Conservation (phyloP, 106 monocot genomes). For the Allium fistulosum region DNA sequence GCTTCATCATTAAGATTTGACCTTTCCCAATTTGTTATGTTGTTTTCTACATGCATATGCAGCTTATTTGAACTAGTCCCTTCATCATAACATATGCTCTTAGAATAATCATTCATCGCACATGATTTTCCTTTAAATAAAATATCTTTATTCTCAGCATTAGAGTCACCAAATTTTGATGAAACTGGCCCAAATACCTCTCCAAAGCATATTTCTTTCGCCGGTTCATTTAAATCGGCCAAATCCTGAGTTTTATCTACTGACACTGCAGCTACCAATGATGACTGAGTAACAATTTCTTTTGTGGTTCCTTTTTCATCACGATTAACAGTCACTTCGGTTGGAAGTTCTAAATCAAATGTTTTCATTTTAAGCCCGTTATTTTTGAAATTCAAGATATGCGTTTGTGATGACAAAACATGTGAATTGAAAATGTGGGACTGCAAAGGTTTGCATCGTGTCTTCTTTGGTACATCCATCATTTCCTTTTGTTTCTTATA, state of each 20-base stretch:
- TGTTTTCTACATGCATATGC: constrained; percentile 3
- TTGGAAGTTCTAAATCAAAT: constrained; percentile 54
- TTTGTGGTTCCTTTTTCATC: constrained; percentile 22
- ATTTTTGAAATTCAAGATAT: neutral
- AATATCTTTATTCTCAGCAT: constrained; percentile 18
- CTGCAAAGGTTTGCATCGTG: constrained; percentile 6
- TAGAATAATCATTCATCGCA: constrained; percentile 11
- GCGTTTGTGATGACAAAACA: constrained; percentile 25
- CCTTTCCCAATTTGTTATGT: constrained; percentile 11
- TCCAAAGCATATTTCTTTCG: constrained; percentile 13
- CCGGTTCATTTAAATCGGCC: constrained; percentile 56
- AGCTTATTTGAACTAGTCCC: constrained; percentile 13
- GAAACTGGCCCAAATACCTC: constrained; percentile 19
- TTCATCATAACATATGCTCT: constrained; percentile 14
- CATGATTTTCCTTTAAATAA: constrained; percentile 11
- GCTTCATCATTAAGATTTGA: constrained; percentile 15
- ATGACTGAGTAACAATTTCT: constrained; percentile 16
- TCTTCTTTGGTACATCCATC: constrained; percentile 49
- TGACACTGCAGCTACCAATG: neutral
- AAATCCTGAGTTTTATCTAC: constrained; percentile 7
- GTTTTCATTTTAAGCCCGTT: constrained; percentile 17
- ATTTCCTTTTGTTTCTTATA: constrained; percentile 55
- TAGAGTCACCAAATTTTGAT: constrained; percentile 5
- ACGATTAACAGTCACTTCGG: constrained; percentile 31
- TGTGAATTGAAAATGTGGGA: constrained; percentile 18